Evolutionary conservation across 805 yeast species (phyloP).

Genomic region (Nakazawaea ernobii): DNA sequence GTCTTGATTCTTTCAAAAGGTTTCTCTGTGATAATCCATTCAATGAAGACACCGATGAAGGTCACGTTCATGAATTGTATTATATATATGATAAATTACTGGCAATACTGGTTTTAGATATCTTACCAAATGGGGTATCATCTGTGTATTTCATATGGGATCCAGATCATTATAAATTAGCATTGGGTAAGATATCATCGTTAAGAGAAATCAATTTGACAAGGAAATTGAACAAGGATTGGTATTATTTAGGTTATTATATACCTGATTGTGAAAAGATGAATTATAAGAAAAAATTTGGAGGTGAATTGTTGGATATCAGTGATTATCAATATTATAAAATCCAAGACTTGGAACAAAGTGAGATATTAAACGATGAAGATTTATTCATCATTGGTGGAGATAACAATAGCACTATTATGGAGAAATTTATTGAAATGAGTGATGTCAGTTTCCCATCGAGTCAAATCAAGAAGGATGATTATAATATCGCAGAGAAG

Average conservation of each 20-base stretch:
- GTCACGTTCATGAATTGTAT: slow-evolving; percentile 78
- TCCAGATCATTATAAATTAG: slow-evolving; percentile 64
- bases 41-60: slow-evolving; percentile 25
- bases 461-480: not conserved
- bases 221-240: slow-evolving; percentile 37
- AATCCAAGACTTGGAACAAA: slow-evolving; percentile 22
- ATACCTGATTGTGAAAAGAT: slow-evolving; percentile 76
- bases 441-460: not conserved
- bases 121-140: slow-evolving; percentile 71
- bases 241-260: slow-evolving; percentile 77
- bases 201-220: slow-evolving; percentile 61
- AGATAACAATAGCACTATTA: slow-evolving; percentile 1
- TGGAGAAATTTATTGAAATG: slow-evolving; percentile 2
- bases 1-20: slow-evolving; percentile 43
- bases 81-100: slow-evolving; percentile 56
- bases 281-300: slow-evolving; percentile 75
- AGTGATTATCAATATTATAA: slow-evolving; percentile 39
- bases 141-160: slow-evolving; percentile 88
- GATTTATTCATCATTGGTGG: slow-evolving; percentile 20
- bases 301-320: slow-evolving; percentile 65
- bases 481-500: slow-evolving; percentile 25
- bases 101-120: slow-evolving; percentile 73
- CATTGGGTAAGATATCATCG: slow-evolving; percentile 75
- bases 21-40: slow-evolving; percentile 74
- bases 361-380: slow-evolving; percentile 24